A percentile compares a stretch with the other conserved stretches of the same genome.
These are phyloP conservation scores for Pulveroboletus frians DNA, from an alignment of 768 basidiomycete genomes.

Conservation along the genomic window DNA sequence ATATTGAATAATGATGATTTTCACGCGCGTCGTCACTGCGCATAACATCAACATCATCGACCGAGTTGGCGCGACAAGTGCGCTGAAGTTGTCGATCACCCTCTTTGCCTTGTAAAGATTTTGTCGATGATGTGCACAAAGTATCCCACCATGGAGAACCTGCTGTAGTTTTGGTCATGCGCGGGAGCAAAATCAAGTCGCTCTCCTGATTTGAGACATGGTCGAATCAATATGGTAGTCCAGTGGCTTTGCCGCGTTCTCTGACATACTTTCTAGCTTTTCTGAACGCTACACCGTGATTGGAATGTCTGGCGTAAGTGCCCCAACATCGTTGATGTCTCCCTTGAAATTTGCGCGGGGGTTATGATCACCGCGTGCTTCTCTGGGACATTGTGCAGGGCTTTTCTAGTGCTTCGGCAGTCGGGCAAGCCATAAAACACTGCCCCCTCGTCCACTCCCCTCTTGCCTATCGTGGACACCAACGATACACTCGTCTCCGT, in stretches of 20 bases:
- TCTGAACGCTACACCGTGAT: constrained; percentile 21
- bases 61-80: constrained; percentile 16
- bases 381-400: constrained; percentile 40
- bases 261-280: constrained; percentile 10
- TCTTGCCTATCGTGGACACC: constrained; percentile 40
- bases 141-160: constrained; percentile 23
- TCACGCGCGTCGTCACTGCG: constrained; percentile 33
- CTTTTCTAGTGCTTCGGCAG: constrained; percentile 28
- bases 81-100: constrained; percentile 22
- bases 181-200: constrained; percentile 34
- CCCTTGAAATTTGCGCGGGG: constrained; percentile 42
- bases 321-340: constrained; percentile 38
- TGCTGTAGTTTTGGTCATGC: constrained; percentile 36
- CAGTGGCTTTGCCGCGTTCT: neutral
- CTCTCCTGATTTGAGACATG: constrained; percentile 16
- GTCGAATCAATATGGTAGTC: constrained; percentile 21
- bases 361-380: constrained; percentile 45
- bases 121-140: constrained; percentile 42
- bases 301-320: constrained; percentile 38
- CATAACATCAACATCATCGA: constrained; percentile 37
- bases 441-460: constrained; percentile 39
- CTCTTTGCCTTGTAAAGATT: constrained; percentile 23
- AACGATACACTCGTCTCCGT: constrained; percentile 45
- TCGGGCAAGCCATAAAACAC: constrained; percentile 38
- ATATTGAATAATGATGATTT: constrained; percentile 23